Evolutionary conservation across 257 asterid species (phyloP), one percentile per base, ranked within the genome.

Genomic region (Lithospermum erythrorhizon): DNA sequence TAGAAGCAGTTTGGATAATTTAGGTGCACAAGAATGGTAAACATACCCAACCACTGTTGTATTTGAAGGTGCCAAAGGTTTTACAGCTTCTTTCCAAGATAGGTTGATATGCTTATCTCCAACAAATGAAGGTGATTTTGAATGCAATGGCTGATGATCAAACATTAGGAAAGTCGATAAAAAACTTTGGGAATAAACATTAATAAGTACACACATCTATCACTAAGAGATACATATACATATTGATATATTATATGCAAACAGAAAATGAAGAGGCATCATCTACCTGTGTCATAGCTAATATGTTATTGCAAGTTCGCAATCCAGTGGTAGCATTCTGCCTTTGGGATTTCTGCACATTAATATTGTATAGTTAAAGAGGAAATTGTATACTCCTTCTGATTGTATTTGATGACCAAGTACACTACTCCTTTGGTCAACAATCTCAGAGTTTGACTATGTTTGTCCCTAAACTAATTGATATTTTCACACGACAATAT

Each of bases 291-390:
- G 86, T 78, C 96, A 90, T 87, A 61, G 90, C 85, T 80, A 85
- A 75, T 55, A 90, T 90, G 75, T 87, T 87, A 65, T 87, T 81
- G 90, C 97, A 90, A 72, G 96, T 87, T 58, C 87, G 71, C 73
- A 87, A 74, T 58, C 97, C 90, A 59, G 89, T 67, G 17, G 87
- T 58, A 6, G 95, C 65, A 71, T 83, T 87, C 78, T 81, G 95
- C 78, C 69, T 84, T 65, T 90, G 83, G 58, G 70, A 72, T 75
- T 76, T 90, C 97, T 87, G 95, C 76, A 75, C 57, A 69, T 68
- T 49, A 57, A 41, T 41, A 41, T 41, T 41, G 1, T 13, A 41
- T 13, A 41, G 49, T 13, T 14, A 41, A 41, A 41, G 49, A 41
- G 4, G 4, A 41, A 37, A 9, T 11, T 35, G 4, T 2, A 35